Percentiles rank a stretch among this genome's conserved stretches.
Conservation (phyloP, 108 stramenopile genomes). For the Mayamaea pseudoterrestris region DNA sequence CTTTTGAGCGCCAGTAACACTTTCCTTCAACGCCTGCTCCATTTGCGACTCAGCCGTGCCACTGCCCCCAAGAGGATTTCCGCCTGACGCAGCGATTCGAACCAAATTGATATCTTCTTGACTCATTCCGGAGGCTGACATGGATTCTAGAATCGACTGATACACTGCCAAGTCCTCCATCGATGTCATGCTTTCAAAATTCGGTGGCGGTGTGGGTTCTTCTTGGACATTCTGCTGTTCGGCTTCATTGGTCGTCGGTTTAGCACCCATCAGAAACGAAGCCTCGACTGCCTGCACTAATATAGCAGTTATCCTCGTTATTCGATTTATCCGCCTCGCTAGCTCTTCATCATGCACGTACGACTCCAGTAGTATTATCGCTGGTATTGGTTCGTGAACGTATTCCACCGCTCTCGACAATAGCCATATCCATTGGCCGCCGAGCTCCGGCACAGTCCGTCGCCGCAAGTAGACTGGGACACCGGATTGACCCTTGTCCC, state of each 20-base stretch:
- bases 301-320: conserved; percentile 52
- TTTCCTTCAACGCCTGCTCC: conserved; percentile 29
- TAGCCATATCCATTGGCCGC: conserved; percentile 71
- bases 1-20: conserved; percentile 13
- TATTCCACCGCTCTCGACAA: conserved; percentile 55
- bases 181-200: no score
- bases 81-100: conserved; percentile 20
- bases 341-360: conserved; percentile 22
- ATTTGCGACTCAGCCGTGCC: conserved; percentile 12
- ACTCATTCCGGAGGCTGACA: not conserved
- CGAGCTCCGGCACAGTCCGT: conserved; percentile 33
- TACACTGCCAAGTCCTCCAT: conserved; percentile 34
- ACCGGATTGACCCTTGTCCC: conserved; percentile 68
- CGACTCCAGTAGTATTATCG: conserved; percentile 47
- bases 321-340: conserved; percentile 30
- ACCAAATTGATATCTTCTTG: conserved; percentile 3
- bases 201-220: no score
- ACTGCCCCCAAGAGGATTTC: conserved; percentile 3
- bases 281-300: conserved; percentile 59
- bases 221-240: no score
- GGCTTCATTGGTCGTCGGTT: no score
- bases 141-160: conserved; percentile 31
- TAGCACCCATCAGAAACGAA: conserved; percentile 26
- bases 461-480: conserved; percentile 62
- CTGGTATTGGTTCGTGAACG: conserved; percentile 49